Evolutionary conservation across 2,329 filamentous ascomycete genomes (phyloP).

Genomic region (Fusarium agapanthi): DNA sequence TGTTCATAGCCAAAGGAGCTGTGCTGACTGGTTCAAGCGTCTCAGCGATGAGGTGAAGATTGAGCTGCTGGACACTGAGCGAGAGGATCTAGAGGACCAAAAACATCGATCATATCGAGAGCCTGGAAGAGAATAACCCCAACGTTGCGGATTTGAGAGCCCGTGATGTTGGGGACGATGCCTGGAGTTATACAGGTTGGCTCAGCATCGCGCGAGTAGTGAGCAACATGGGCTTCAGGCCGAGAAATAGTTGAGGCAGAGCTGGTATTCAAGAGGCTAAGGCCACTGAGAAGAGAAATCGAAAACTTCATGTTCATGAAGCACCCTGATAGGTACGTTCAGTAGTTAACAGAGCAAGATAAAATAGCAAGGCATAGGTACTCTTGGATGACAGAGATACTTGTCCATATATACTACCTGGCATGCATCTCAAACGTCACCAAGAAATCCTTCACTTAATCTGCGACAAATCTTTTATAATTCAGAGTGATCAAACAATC

Average conservation of each 20-base stretch:
- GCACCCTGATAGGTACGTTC: background rate
- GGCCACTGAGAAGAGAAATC: conserved; percentile 8
- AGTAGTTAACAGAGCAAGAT: background rate
- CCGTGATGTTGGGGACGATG: conserved; percentile 31
- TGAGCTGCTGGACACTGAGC: conserved; percentile 43
- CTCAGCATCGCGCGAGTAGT: background rate
- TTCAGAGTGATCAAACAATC: background rate
- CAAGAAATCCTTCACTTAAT: conserved; percentile 9
- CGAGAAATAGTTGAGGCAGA: conserved; percentile 10
- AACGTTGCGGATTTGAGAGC: conserved; percentile 43
- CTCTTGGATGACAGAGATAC: background rate
- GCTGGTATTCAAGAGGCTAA: conserved; percentile 8
- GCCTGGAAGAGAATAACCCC: conserved; percentile 56
- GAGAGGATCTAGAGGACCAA: conserved; percentile 57
- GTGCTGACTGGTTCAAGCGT: conserved; percentile 54
- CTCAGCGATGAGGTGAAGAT: conserved; percentile 53
- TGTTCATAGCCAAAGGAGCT: conserved; percentile 42
- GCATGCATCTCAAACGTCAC: background rate
- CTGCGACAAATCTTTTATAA: background rate
- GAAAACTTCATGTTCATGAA: conserved; percentile 34
- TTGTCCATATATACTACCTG: background rate
- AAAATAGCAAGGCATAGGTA: background rate
- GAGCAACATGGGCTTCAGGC: background rate
- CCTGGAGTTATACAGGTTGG: conserved; percentile 35
- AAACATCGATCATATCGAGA: conserved; percentile 57